phyloP scores from a whole-genome alignment of 768 basidiomycete species.

The Polyporus arcularius region DNA sequence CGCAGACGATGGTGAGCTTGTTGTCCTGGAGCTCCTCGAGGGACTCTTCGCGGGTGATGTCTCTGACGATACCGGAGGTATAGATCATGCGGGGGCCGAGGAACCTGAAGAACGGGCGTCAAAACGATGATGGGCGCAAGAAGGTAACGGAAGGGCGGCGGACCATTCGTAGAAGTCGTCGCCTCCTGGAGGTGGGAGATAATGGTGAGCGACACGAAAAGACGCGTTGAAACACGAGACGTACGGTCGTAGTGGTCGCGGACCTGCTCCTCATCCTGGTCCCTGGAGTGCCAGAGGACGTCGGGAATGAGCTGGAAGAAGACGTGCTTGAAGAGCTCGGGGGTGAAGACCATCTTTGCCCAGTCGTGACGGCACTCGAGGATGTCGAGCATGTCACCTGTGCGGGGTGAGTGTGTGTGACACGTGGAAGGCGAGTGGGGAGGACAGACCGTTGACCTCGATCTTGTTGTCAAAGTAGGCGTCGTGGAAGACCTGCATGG shows the following conservation, averaged over 20 bases:
- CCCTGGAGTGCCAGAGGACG: slow-evolving; percentile 86
- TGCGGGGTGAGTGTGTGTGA: slow-evolving; percentile 3
- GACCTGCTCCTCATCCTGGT: slow-evolving; percentile 94
- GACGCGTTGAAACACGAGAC: slow-evolving; percentile 29
- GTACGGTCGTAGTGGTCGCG: slow-evolving; percentile 92
- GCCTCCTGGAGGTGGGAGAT: slow-evolving; percentile 53
- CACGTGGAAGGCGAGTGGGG: slow-evolving; percentile 6
- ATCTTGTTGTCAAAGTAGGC: slow-evolving; percentile 96
- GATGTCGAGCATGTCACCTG: slow-evolving; percentile 91
- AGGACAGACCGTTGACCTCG: slow-evolving; percentile 83
- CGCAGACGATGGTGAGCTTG: slow-evolving; percentile 94
- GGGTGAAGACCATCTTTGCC: slow-evolving; percentile 89
- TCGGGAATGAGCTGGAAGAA: slow-evolving; percentile 88
- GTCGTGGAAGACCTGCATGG: slow-evolving; percentile 97
- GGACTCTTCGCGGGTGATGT: slow-evolving; percentile 71
- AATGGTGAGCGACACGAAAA: slow-evolving; percentile 9
- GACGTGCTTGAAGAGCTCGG: slow-evolving; percentile 93
- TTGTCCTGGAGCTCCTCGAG: slow-evolving; percentile 97
- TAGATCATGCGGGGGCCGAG: slow-evolving; percentile 96
- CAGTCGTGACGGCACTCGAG: slow-evolving; percentile 96
- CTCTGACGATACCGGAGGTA: slow-evolving; percentile 86
- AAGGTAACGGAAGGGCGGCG: slow-evolving; percentile 4
- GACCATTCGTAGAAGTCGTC: slow-evolving; percentile 96
- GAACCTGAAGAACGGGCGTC: slow-evolving; percentile 56
- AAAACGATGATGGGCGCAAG: background rate